phyloP scores from a whole-genome alignment of 2,329 filamentous ascomycete species.

The Blastomyces emzantsi region DNA sequence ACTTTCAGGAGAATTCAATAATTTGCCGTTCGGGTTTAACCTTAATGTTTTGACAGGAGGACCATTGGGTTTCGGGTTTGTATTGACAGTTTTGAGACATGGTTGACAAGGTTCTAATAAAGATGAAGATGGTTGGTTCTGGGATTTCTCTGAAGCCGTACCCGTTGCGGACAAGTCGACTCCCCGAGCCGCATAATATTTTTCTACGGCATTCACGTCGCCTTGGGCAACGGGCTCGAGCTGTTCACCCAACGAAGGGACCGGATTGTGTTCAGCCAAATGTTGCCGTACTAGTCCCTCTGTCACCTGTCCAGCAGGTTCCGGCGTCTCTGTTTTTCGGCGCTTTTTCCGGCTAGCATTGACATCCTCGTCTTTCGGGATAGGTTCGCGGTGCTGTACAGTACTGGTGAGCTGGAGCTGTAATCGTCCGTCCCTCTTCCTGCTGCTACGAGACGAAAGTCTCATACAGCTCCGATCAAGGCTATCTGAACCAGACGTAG shows the following conservation, averaged over 20 bases:
- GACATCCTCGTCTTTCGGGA: constrained; percentile 23
- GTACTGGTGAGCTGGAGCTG: background rate
- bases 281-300: constrained; percentile 14
- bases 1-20: constrained; percentile 32
- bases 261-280: background rate
- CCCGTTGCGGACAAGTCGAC: background rate
- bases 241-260: background rate
- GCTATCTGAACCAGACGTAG: constrained; percentile 1
- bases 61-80: background rate
- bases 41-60: constrained; percentile 35
- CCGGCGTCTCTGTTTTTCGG: constrained; percentile 19
- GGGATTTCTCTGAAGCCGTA: background rate
- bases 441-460: background rate
- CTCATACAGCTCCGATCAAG: background rate
- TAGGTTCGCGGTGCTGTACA: background rate
- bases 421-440: background rate
- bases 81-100: background rate
- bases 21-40: constrained; percentile 36
- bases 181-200: background rate
- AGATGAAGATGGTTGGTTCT: background rate
- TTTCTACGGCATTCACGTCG: background rate
- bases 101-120: background rate
- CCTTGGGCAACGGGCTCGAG: background rate
- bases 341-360: constrained; percentile 30
- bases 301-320: constrained; percentile 14